Evolutionary conservation across 2,329 filamentous ascomycete genomes (phyloP).

Genomic region (Pezicula radicicola): DNA sequence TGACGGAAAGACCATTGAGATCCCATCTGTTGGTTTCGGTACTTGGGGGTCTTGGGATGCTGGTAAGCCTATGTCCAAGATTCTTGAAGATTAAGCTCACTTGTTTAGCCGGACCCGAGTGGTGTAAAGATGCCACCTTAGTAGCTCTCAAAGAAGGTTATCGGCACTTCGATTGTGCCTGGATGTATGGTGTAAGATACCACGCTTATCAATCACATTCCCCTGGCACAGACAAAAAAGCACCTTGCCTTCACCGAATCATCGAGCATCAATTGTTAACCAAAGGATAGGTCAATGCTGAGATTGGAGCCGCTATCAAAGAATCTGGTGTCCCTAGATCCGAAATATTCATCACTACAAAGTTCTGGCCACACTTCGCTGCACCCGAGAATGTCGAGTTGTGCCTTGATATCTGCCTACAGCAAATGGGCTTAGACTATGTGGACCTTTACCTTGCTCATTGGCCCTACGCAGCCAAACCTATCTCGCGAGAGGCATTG

Average conservation of each 20-base stretch:
- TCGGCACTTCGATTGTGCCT: constrained; percentile 12
- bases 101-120: neutral
- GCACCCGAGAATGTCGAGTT: constrained; percentile 45
- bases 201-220: no score
- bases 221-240: no score
- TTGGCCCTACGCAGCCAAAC: constrained; percentile 15
- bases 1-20: constrained; percentile 9
- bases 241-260: no score
- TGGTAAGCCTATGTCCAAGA: neutral
- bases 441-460: constrained; percentile 78
- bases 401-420: constrained; percentile 67
- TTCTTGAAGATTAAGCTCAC: neutral
- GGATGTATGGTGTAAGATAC: no score
- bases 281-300: constrained; percentile 3
- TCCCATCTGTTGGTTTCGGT: constrained; percentile 9
- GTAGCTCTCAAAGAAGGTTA: constrained; percentile 8
- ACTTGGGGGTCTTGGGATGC: constrained; percentile 11
- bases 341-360: constrained; percentile 46
- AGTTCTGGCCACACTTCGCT: constrained; percentile 42
- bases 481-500: constrained; percentile 5
- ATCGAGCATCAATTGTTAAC: neutral
- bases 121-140: constrained; percentile 12
- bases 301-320: constrained; percentile 35
- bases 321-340: constrained; percentile 32
- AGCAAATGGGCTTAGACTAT: constrained; percentile 68